Percentiles rank a stretch among this genome's conserved stretches.
Evolutionary conservation across 768 basidiomycete genomes (phyloP).

Genomic region (Xerocomus spinulosus): DNA sequence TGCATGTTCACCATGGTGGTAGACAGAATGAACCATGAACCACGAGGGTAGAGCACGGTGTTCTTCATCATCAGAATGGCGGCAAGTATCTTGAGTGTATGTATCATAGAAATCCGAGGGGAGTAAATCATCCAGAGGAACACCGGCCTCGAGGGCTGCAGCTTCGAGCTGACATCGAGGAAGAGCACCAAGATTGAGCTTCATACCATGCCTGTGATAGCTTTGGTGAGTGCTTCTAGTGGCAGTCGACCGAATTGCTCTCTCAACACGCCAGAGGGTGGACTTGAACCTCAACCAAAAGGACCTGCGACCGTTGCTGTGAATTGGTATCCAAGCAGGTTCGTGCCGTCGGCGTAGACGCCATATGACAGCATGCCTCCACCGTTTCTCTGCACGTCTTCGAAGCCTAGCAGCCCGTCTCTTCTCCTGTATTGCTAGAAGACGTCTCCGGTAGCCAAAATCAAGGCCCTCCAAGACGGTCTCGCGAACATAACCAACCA

Average conservation of each 20-base stretch:
- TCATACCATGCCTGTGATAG: conserved; percentile 41
- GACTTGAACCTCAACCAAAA: conserved; percentile 9
- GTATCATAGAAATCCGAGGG: conserved; percentile 34
- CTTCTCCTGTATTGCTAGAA: conserved; percentile 42
- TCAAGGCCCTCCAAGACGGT: conserved; percentile 71
- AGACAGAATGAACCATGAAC: conserved; percentile 20
- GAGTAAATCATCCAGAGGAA: conserved; percentile 49
- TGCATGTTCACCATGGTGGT: conserved; percentile 8
- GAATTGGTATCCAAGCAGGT: conserved; percentile 52
- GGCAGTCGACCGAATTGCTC: conserved; percentile 10
- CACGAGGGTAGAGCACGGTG: conserved; percentile 10
- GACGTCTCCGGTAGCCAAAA: conserved; percentile 55
- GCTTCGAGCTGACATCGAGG: conserved; percentile 50
- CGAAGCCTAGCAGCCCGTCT: conserved; percentile 41
- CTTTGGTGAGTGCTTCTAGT: conserved; percentile 5
- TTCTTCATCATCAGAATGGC: background rate
- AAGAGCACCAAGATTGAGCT: conserved; percentile 61
- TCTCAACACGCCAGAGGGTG: conserved; percentile 2
- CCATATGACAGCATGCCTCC: conserved; percentile 61
- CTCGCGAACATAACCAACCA: conserved; percentile 62
- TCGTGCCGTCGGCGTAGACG: conserved; percentile 47
- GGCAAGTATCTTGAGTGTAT: conserved; percentile 1
- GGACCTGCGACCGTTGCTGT: conserved; percentile 3
- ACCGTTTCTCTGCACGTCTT: conserved; percentile 46
- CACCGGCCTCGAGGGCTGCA: conserved; percentile 66